Base-by-base conservation (phyloP, 441 rosid genomes). In the Mallotus japonicus region DNA sequence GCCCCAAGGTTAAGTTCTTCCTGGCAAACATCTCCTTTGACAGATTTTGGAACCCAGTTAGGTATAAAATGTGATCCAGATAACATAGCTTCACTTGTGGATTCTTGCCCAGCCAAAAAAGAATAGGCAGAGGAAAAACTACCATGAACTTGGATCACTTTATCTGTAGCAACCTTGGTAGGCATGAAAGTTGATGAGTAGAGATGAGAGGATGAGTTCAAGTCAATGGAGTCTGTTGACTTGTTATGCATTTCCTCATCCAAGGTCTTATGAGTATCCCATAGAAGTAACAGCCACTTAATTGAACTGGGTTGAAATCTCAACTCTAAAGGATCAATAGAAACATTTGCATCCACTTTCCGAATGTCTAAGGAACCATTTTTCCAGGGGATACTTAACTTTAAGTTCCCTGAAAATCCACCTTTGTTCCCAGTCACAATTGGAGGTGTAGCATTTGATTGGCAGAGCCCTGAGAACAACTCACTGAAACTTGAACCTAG, bases 351-450 rank as follows among this genome's bases (percentile, higher is more conserved):
- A 85, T 93, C 93, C 83, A 96, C 90, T 81, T 85, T 89, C 79
- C 88, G 87, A 65, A 96, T 89, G 79, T 96, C 98, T 77, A 93
- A 80, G 54, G 93, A 87, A 83, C 98, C 99, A 85, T 96, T 85
- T 83, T 82, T 90, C 97, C 98, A 96, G 51, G 99, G 99, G 76
- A 96, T 93, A 83, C 93, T 93, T 72, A 92, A 84, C 79, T 82
- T 92, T 73, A 96, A 75, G 79, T 81, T 87, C 77, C 99, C 99
- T 12, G 98, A 92, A 82, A 93, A 86, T 75, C 97, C 94, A 78
- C 87, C 96, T 80, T 82, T 79, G 75, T 81, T 77, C 63, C 98
- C 92, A 40, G 80, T 83, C 81, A 90, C 57, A 76, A 96, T 86
- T 68, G 89, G 87, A 74, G 80, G 82, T 62, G 85, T 80, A 57